These are phyloP conservation scores for Wickerhamiella brachini DNA, from an alignment of 805 yeast genomes.

Conservation along the genomic window DNA sequence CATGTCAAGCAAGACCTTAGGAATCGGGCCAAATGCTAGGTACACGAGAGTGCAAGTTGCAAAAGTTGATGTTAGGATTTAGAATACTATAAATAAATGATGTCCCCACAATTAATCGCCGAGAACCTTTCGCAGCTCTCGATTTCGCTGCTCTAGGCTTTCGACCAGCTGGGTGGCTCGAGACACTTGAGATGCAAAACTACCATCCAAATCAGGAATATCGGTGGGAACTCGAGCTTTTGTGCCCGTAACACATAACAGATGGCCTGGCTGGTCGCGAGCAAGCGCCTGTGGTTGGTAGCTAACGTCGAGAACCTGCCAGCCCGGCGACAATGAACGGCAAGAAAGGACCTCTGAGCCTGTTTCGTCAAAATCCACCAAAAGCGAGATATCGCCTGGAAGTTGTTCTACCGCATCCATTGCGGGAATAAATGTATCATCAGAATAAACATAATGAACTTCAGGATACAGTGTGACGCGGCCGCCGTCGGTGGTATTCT, in stretches of 20 bases:
- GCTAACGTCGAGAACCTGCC: conserved; percentile 25
- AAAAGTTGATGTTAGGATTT: too few relatives aligned
- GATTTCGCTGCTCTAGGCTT: conserved; percentile 11
- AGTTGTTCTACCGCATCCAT: conserved; percentile 21
- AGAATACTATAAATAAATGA: too few relatives aligned
- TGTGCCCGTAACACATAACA: conserved; percentile 11
- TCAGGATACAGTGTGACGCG: conserved; percentile 23
- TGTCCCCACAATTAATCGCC: neutral
- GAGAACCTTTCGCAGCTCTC: conserved; percentile 9
- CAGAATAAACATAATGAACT: conserved; percentile 25
- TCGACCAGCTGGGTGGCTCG: conserved; percentile 9
- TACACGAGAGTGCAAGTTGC: too few relatives aligned
- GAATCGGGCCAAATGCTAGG: too few relatives aligned
- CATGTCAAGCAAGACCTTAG: too few relatives aligned
- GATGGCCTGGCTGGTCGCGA: conserved; percentile 7
- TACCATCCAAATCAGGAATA: conserved; percentile 11
- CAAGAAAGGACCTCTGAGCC: conserved; percentile 21
- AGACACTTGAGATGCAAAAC: conserved; percentile 8
- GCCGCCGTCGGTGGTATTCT: conserved; percentile 8
- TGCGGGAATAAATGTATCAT: conserved; percentile 26
- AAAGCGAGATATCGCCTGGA: conserved; percentile 21
- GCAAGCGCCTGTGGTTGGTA: conserved; percentile 14
- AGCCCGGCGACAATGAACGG: conserved; percentile 25
- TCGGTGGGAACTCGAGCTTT: conserved; percentile 13
- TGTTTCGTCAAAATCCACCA: conserved; percentile 26